Conservation (phyloP, 2,329 filamentous ascomycete genomes). For the Penicillium sp. region DNA sequence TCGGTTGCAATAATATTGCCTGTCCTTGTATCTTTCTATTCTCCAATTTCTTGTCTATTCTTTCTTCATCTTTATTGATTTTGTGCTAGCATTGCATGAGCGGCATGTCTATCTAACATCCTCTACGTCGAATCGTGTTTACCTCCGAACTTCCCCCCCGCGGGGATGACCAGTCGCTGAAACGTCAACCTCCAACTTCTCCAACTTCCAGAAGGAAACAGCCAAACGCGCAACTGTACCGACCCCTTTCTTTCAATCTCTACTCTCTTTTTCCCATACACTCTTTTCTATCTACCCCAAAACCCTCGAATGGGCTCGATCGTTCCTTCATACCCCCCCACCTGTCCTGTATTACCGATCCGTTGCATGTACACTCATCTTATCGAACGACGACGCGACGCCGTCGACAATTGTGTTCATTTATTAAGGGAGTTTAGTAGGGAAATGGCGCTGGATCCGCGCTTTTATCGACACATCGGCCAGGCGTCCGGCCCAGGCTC, state of each 20-base stretch:
- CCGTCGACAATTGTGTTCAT: slow-evolving; percentile 44
- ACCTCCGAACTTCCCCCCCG: slow-evolving; percentile 14
- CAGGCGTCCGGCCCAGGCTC: slow-evolving; percentile 37
- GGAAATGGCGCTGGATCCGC: slow-evolving; percentile 48
- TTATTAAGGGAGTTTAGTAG: slow-evolving; percentile 43
- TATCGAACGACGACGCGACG: slow-evolving; percentile 44
- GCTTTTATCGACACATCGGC: slow-evolving; percentile 44
- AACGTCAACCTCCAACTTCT: slow-evolving; percentile 6
- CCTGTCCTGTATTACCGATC: slow-evolving; percentile 8
- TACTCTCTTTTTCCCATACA: slow-evolving; percentile 14
- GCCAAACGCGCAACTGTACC: slow-evolving; percentile 27
- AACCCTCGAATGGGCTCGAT: slow-evolving; percentile 1
- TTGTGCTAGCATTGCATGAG: slow-evolving; percentile 27
- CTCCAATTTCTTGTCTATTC: not conserved
- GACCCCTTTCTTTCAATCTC: slow-evolving; percentile 17
- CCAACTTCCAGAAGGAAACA: slow-evolving; percentile 16
- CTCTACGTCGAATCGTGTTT: slow-evolving; percentile 8
- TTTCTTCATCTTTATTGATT: slow-evolving; percentile 12
- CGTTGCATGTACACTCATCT: slow-evolving; percentile 48
- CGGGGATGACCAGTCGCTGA: slow-evolving; percentile 8
- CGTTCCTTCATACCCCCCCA: slow-evolving; percentile 1
- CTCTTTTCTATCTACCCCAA: not conserved
- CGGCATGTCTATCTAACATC: slow-evolving; percentile 15
- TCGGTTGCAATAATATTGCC: not conserved
- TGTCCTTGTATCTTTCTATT: not conserved